These are phyloP conservation scores for Cocos nucifera DNA, from an alignment of 176 grass and related monocot genomes.

Conservation along the genomic window DNA sequence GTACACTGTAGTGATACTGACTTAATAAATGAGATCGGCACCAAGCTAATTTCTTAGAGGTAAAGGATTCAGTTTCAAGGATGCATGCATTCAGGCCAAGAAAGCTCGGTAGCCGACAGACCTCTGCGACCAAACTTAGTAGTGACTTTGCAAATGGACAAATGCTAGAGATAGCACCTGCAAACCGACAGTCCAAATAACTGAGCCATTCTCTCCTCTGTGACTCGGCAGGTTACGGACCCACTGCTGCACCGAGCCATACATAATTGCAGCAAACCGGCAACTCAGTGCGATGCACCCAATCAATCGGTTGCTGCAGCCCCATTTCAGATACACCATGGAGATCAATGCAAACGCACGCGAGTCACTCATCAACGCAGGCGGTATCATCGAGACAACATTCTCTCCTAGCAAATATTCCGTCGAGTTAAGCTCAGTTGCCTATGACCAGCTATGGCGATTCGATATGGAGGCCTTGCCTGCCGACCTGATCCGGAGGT, in stretches of 20 bases:
- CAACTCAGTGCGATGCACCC: slow-evolving; percentile 84
- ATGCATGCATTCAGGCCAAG: too few species aligned
- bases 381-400: slow-evolving; percentile 56
- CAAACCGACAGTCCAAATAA: too few species aligned
- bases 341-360: slow-evolving; percentile 78
- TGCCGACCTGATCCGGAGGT: slow-evolving; percentile 50
- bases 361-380: slow-evolving; percentile 55
- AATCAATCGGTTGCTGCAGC: slow-evolving; percentile 63
- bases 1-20: too few species aligned
- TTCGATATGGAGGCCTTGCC: slow-evolving; percentile 87
- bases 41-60: too few species aligned
- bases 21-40: too few species aligned
- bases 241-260: slow-evolving; percentile 68
- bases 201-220: too few species aligned
- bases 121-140: too few species aligned
- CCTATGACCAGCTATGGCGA: slow-evolving; percentile 52
- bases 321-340: slow-evolving; percentile 88
- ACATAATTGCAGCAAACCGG: slow-evolving; percentile 75
- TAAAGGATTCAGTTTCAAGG: too few species aligned
- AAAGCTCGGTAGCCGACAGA: too few species aligned
- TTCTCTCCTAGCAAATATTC: slow-evolving; percentile 59
- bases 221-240: slow-evolving; percentile 43
- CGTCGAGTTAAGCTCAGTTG: slow-evolving; percentile 52
- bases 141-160: too few species aligned
- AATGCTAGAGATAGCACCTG: too few species aligned